Evolutionary conservation across 129 eudicot genomes (phyloP).

Genomic region (Centaurea solstitialis): DNA sequence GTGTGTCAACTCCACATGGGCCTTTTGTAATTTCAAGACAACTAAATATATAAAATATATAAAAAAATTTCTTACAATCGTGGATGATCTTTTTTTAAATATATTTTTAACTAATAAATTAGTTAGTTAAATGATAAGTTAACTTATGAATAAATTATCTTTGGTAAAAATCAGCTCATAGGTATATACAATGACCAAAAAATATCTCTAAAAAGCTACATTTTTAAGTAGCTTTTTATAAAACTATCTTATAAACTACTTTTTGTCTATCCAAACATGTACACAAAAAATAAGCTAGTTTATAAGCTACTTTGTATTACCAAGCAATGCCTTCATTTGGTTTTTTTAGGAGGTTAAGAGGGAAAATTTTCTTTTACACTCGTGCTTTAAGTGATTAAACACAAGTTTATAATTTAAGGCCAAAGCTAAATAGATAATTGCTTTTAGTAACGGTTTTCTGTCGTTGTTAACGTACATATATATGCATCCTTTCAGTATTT

Average conservation of each 20-base stretch:
- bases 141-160: too few relatives aligned
- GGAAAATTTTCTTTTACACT: not conserved
- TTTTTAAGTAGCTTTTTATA: too few relatives aligned
- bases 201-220: too few relatives aligned
- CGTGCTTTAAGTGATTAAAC: not conserved
- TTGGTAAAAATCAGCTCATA: too few relatives aligned
- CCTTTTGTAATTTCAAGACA: conserved; percentile 13
- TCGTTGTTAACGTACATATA: not conserved
- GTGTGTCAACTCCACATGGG: conserved; percentile 42
- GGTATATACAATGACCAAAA: too few relatives aligned
- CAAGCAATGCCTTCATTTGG: not conserved
- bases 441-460: not conserved
- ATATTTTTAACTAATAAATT: too few relatives aligned
- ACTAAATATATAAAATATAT: not conserved
- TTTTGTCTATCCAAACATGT: too few relatives aligned
- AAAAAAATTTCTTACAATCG: not conserved
- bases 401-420: not conserved
- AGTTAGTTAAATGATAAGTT: too few relatives aligned
- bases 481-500: not conserved
- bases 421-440: not conserved
- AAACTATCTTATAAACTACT: too few relatives aligned
- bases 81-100: not conserved
- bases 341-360: not conserved
- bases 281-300: too few relatives aligned
- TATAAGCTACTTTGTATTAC: too few relatives aligned